Conservation (phyloP, 2,329 filamentous ascomycete species). For the Scleromitrula shiraiana region DNA sequence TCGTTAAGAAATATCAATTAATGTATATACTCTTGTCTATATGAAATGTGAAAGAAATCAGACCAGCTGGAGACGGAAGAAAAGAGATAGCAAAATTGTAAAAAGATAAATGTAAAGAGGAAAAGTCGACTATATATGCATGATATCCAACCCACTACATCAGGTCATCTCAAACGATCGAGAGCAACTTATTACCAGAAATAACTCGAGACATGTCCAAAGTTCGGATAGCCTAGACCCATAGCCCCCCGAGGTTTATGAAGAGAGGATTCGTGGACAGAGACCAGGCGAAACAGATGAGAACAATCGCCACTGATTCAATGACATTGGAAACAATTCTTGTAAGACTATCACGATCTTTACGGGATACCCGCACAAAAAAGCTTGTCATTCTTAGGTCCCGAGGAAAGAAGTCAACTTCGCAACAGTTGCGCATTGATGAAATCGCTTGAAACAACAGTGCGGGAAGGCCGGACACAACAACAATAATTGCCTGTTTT, state of each 20-base stretch:
- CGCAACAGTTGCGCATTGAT: constrained; percentile 1
- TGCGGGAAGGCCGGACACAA: neutral
- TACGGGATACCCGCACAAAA: neutral
- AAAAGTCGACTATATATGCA: neutral
- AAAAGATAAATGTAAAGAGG: neutral
- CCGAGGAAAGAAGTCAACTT: neutral
- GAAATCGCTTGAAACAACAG: constrained; percentile 1
- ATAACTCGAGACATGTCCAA: neutral
- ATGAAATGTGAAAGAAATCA: constrained; percentile 1
- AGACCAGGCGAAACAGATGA: constrained; percentile 3
- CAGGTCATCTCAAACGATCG: constrained; percentile 2
- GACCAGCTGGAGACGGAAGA: constrained; percentile 2
- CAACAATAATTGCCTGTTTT: neutral
- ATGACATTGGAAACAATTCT: constrained; percentile 6
- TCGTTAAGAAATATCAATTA: constrained; percentile 2
- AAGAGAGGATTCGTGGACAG: neutral
- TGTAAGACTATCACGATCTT: constrained; percentile 5
- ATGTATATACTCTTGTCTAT: neutral
- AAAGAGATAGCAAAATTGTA: neutral
- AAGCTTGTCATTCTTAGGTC: neutral
- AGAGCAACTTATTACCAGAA: neutral
- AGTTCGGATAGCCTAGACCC: neutral
- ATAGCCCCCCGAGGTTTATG: neutral
- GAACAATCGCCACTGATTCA: neutral
- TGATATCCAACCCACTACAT: neutral